These are phyloP conservation scores for Monilinia fructigena DNA, from an alignment of 2,329 filamentous ascomycete genomes.

Conservation along the genomic window DNA sequence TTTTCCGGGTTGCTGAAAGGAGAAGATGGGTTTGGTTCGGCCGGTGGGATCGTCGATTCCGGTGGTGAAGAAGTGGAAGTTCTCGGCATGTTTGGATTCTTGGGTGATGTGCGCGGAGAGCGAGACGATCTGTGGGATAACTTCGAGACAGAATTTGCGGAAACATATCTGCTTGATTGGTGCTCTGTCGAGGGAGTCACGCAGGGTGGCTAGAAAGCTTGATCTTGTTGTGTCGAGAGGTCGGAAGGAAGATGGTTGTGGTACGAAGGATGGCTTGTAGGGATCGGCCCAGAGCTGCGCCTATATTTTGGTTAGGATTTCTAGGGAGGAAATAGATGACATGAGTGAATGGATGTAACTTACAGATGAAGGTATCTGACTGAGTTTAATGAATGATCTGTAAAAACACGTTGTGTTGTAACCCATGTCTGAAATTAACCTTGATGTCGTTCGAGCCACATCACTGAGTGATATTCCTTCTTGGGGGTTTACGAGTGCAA, in stretches of 20 bases:
- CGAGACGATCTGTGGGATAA: background rate
- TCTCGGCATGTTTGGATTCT: constrained; percentile 11
- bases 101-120: background rate
- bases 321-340: background rate
- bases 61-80: constrained; percentile 8
- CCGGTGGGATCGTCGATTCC: background rate
- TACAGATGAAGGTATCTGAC: constrained; percentile 10
- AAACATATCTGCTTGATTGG: background rate
- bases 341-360: background rate
- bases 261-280: background rate
- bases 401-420: constrained; percentile 14
- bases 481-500: background rate
- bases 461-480: background rate
- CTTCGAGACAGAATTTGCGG: constrained; percentile 14
- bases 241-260: background rate
- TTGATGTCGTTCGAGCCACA: constrained; percentile 2
- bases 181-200: background rate
- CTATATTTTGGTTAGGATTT: background rate
- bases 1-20: background rate
- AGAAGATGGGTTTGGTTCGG: background rate
- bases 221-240: background rate
- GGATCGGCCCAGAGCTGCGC: constrained; percentile 7
- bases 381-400: background rate
- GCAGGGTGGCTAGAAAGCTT: background rate
- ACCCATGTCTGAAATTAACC: constrained; percentile 11